phyloP scores from a whole-genome alignment of 306 rosid species.

The Neltuma alba region DNA sequence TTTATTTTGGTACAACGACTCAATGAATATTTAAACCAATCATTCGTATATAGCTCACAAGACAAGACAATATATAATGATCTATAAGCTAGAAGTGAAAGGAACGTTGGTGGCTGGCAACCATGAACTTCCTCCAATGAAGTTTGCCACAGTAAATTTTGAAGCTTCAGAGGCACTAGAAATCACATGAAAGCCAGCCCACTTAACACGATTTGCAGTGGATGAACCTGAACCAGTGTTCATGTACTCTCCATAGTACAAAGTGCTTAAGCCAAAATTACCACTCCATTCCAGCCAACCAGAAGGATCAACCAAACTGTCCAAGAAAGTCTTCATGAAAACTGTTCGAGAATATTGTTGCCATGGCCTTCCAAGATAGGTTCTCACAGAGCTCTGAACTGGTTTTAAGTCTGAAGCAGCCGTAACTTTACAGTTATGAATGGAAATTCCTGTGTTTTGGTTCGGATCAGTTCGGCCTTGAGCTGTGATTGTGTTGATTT shows the following conservation, averaged over 20 bases:
- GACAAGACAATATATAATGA: too few relatives aligned
- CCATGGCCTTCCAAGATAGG: neutral
- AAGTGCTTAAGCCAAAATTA: too few relatives aligned
- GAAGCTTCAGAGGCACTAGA: neutral
- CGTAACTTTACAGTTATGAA: neutral
- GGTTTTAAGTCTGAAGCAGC: neutral
- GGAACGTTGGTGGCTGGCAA: neutral
- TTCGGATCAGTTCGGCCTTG: neutral
- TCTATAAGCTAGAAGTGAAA: neutral
- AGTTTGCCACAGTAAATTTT: neutral
- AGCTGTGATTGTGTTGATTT: neutral
- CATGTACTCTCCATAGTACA: too few relatives aligned
- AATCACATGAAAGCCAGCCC: neutral
- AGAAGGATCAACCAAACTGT: neutral
- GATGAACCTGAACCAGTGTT: neutral
- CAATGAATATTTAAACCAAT: neutral
- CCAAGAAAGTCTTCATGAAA: neutral
- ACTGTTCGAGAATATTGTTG: neutral
- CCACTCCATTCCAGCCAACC: neutral
- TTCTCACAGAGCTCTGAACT: neutral
- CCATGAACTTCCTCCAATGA: neutral
- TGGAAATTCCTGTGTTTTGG: neutral
- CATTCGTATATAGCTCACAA: too few relatives aligned
- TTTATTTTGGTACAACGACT: neutral
- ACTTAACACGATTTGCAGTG: neutral